Conservation (phyloP, 1,284 basidiomycete species). For the Malassezia yamatoensis region DNA sequence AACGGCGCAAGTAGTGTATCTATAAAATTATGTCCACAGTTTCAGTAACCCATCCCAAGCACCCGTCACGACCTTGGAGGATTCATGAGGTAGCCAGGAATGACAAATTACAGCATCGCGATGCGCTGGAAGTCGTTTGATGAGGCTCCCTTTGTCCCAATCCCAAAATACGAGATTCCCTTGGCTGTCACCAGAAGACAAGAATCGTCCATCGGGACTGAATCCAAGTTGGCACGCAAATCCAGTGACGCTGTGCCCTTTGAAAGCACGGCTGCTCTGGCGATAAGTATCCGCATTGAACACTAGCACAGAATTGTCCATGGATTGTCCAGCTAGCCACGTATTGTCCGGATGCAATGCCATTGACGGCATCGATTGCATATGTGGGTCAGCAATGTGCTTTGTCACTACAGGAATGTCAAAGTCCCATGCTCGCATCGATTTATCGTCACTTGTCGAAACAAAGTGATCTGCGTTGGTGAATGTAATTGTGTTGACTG, state of each 20-base stretch:
- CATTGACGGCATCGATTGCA: slow-evolving; percentile 99
- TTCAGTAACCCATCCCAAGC: slow-evolving; percentile 97
- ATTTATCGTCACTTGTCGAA: slow-evolving; percentile 98
- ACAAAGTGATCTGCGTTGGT: slow-evolving; percentile 94
- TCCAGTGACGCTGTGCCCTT: slow-evolving; percentile 87
- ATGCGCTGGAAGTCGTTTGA: slow-evolving; percentile 77
- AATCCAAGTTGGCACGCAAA: slow-evolving; percentile 95
- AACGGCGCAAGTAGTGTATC: slow-evolving; percentile 19
- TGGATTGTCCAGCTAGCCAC: slow-evolving; percentile 90
- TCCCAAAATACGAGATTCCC: slow-evolving; percentile 98
- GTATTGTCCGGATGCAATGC: slow-evolving; percentile 86
- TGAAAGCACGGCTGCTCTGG: slow-evolving; percentile 96
- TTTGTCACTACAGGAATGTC: slow-evolving; percentile 99
- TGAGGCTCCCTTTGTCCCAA: slow-evolving; percentile 89
- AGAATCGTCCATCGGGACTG: slow-evolving; percentile 93
- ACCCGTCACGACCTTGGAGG: slow-evolving; percentile 77
- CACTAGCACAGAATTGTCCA: slow-evolving; percentile 95
- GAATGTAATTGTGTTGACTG: slow-evolving; percentile 96
- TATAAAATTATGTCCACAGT: slow-evolving; percentile 57
- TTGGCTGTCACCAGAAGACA: slow-evolving; percentile 86
- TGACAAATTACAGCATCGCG: slow-evolving; percentile 91
- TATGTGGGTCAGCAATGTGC: slow-evolving; percentile 95
- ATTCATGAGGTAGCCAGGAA: slow-evolving; percentile 94
- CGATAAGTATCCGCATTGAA: slow-evolving; percentile 90
- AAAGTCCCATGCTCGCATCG: slow-evolving; percentile 79